phyloP scores from a whole-genome alignment of 176 grass and related monocot species.

The Paspalum vaginatum region DNA sequence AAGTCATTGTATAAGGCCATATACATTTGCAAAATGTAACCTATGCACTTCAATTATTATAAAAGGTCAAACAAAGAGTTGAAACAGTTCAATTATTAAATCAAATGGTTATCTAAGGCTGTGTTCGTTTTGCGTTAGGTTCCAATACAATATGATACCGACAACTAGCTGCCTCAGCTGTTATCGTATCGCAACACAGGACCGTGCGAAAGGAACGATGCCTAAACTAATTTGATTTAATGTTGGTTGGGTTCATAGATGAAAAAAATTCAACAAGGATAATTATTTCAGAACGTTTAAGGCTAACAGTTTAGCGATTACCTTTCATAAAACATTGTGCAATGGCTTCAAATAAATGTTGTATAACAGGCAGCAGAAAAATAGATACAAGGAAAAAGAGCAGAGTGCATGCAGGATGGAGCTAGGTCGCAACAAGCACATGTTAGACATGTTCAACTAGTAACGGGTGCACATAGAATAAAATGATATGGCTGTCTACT shows the following conservation, averaged over 20 bases:
- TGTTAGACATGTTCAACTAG: not conserved
- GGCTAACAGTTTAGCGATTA: not conserved
- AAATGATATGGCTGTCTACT: not conserved
- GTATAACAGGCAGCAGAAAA: not conserved
- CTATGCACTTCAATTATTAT: slow-evolving; percentile 2
- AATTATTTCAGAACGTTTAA: not conserved
- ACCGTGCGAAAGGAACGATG: too few relatives aligned
- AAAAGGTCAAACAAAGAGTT: slow-evolving; percentile 1
- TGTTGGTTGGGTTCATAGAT: not conserved
- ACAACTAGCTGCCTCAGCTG: too few relatives aligned
- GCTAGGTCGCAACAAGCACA: not conserved
- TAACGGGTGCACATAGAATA: not conserved
- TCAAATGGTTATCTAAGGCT: not conserved
- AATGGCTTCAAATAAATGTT: slow-evolving; percentile 11
- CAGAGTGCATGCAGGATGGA: not conserved
- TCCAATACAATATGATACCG: too few relatives aligned
- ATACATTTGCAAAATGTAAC: not conserved
- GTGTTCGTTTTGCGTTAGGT: too few relatives aligned
- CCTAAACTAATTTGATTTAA: not conserved
- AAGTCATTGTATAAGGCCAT: not conserved
- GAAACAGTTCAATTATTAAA: not conserved
- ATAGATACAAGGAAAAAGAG: slow-evolving; percentile 15
- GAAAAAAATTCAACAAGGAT: not conserved
- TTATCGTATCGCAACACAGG: too few relatives aligned
- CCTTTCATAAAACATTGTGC: not conserved